These are phyloP conservation scores for Cryptosporidium ubiquitum DNA, from an alignment of 169 alveolate species.

Conservation along the genomic window DNA sequence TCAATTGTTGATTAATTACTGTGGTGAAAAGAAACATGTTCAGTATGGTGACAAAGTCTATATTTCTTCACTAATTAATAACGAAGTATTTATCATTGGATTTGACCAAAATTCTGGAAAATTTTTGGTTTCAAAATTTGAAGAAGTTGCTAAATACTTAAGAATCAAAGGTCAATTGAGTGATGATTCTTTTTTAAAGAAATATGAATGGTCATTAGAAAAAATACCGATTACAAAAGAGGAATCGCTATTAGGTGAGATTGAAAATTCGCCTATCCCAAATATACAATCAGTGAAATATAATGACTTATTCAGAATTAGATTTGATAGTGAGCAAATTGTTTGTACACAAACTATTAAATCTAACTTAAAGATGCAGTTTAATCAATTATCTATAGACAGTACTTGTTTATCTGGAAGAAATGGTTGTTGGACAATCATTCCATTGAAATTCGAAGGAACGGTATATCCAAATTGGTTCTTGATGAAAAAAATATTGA, in stretches of 20 bases:
- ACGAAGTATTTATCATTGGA: constrained; percentile 16
- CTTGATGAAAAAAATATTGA: not conserved
- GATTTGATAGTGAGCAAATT: not conserved
- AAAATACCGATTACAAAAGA: constrained; percentile 24
- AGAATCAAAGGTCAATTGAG: not conserved
- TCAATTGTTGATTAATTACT: not conserved
- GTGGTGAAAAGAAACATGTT: not conserved
- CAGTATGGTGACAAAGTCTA: constrained; percentile 44
- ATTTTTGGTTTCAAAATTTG: constrained; percentile 1
- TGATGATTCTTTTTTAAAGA: not conserved
- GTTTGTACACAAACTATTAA: not conserved
- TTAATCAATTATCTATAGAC: not conserved
- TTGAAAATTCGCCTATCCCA: not conserved
- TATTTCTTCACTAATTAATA: not conserved
- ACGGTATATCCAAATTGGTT: constrained; percentile 51
- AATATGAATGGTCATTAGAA: constrained; percentile 42
- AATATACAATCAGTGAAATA: constrained; percentile 31
- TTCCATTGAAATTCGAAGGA: not conserved
- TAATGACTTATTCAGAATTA: constrained; percentile 32
- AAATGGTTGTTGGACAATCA: constrained; percentile 38
- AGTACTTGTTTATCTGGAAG: not conserved
- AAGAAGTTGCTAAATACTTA: not conserved
- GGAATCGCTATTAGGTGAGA: not conserved
- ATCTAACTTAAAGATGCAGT: not conserved
- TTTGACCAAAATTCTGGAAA: not conserved